Conservation (phyloP, 495 filamentous ascomycete genomes). For the Xylaria acuta region DNA sequence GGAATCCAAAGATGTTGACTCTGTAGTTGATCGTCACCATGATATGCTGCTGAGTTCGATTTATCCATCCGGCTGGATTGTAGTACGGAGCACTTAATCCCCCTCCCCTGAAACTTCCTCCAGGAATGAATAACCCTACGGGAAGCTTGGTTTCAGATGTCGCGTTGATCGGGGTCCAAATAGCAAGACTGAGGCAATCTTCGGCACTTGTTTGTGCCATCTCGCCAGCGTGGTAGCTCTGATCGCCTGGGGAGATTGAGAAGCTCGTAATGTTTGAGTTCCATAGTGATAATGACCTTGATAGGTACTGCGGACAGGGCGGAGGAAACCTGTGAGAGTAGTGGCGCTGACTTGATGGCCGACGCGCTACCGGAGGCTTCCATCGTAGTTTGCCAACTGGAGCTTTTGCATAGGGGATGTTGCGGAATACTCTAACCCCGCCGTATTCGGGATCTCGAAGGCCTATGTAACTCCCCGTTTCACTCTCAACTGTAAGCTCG, state of each 20-base stretch:
- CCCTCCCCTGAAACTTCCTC: conserved; percentile 52
- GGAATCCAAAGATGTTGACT: conserved; percentile 66
- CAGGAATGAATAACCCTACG: conserved; percentile 56
- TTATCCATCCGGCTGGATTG: conserved; percentile 48
- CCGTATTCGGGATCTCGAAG: conserved; percentile 46
- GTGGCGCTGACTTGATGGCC: conserved; percentile 36
- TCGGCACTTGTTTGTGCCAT: conserved; percentile 50
- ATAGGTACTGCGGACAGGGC: conserved; percentile 46
- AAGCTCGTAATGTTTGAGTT: conserved; percentile 46
- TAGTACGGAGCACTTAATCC: conserved; percentile 53
- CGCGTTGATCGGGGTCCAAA: conserved; percentile 54
- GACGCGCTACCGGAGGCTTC: conserved; percentile 46
- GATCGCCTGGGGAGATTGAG: conserved; percentile 40
- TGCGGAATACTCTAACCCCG: conserved; percentile 53
- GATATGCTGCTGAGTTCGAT: conserved; percentile 54
- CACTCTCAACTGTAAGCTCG: conserved; percentile 40
- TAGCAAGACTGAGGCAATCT: conserved; percentile 61
- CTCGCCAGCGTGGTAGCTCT: conserved; percentile 39
- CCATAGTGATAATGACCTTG: conserved; percentile 41
- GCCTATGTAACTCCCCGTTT: conserved; percentile 48
- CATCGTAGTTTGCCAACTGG: conserved; percentile 49
- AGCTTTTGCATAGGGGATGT: conserved; percentile 52
- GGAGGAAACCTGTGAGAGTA: conserved; percentile 47
- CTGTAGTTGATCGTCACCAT: conserved; percentile 67
- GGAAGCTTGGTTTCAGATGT: conserved; percentile 44